These are phyloP conservation scores for Penicillium sp. DNA, from an alignment of 2,329 filamentous ascomycete species.

Conservation along the genomic window DNA sequence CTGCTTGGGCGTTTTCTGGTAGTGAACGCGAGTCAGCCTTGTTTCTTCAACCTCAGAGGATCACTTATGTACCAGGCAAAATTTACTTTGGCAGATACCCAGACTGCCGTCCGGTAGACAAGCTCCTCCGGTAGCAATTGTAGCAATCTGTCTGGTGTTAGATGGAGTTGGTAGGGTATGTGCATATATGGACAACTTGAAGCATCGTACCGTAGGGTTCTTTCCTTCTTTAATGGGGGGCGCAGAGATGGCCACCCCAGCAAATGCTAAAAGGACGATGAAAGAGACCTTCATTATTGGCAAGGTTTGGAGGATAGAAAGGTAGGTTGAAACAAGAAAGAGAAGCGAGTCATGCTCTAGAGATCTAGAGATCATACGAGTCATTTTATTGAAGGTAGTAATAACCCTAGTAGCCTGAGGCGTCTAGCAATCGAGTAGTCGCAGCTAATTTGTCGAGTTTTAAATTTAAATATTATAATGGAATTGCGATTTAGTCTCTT, in stretches of 20 bases:
- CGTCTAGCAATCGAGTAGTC: no score
- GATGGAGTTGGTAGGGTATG: no score
- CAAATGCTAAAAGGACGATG: neutral
- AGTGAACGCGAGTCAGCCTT: neutral
- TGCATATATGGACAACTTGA: no score
- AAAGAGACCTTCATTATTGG: neutral
- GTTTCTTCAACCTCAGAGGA: neutral
- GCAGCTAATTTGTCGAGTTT: no score
- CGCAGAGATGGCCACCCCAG: neutral
- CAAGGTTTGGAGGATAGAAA: neutral
- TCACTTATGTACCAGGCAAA: neutral
- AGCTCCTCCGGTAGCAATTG: neutral
- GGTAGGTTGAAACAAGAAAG: neutral
- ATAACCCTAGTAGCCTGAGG: no score
- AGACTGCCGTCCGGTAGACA: neutral
- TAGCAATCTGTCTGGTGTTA: neutral
- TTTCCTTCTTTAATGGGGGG: neutral
- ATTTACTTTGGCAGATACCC: neutral
- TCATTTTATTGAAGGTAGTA: no score
- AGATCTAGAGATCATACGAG: no score
- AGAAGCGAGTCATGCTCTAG: neutral
- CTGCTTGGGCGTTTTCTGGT: neutral
- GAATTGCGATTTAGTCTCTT: no score
- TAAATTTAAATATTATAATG: no score
- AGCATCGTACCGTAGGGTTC: neutral